These are phyloP conservation scores for Stemphylium vesicarium DNA, from an alignment of 2,329 filamentous ascomycete genomes.

Conservation along the genomic window DNA sequence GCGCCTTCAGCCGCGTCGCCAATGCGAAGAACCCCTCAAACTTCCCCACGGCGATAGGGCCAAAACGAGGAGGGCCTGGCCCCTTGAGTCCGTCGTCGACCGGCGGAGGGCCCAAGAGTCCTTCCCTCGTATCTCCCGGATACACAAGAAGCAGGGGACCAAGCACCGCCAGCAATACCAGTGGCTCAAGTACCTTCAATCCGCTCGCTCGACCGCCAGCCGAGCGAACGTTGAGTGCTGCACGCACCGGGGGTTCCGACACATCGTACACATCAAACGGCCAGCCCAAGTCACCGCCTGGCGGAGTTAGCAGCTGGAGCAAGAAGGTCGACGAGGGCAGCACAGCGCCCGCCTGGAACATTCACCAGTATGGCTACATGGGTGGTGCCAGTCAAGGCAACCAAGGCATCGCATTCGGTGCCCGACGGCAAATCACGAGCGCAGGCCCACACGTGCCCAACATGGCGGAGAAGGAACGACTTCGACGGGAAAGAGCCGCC, in stretches of 20 bases:
- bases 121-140: constrained; percentile 35
- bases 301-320: constrained; percentile 86
- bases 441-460: constrained; percentile 79
- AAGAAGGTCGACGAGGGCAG: constrained; percentile 79
- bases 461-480: constrained; percentile 82
- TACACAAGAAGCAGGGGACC: constrained; percentile 47
- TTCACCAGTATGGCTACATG: constrained; percentile 96
- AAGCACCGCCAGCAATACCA: constrained; percentile 54
- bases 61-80: constrained; percentile 64
- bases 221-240: constrained; percentile 52
- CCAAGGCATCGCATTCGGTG: constrained; percentile 90
- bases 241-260: constrained; percentile 62
- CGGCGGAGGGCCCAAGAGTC: constrained; percentile 30
- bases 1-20: constrained; percentile 88
- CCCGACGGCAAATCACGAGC: constrained; percentile 88
- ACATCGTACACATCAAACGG: constrained; percentile 62
- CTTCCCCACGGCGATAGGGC: constrained; percentile 79
- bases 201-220: constrained; percentile 47
- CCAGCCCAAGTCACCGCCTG: constrained; percentile 52
- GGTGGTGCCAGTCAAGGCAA: constrained; percentile 96
- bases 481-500: constrained; percentile 61
- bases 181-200: constrained; percentile 55
- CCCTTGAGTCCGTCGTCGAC: constrained; percentile 45
- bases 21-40: constrained; percentile 73
- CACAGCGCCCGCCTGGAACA: constrained; percentile 95